A percentile compares a stretch with the other conserved stretches of the same genome.
phyloP scores from a whole-genome alignment of 2,329 filamentous ascomycete species.

The Botrytis porri region DNA sequence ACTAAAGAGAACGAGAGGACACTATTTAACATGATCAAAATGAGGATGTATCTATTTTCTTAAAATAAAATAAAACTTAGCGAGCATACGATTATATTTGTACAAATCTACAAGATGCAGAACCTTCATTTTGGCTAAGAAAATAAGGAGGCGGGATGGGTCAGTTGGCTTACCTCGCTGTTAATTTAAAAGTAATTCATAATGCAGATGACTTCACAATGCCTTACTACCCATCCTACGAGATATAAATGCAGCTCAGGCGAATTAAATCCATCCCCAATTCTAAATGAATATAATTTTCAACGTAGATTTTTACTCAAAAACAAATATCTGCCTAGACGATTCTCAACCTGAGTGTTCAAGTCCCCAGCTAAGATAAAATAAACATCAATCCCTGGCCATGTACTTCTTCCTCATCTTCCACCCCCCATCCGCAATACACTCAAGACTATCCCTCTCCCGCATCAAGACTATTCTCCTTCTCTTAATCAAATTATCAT shows the following conservation, averaged over 20 bases:
- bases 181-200: neutral
- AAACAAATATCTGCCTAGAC: fast-evolving
- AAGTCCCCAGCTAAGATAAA: neutral
- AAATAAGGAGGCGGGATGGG: neutral
- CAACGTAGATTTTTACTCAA: neutral
- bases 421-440: neutral
- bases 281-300: fast-evolving
- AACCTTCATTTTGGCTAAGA: too few relatives aligned
- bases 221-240: neutral
- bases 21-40: too few relatives aligned
- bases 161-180: neutral
- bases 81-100: too few relatives aligned
- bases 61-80: too few relatives aligned
- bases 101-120: too few relatives aligned
- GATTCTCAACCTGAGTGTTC: neutral
- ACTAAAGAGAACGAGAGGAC: too few relatives aligned
- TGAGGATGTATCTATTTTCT: too few relatives aligned
- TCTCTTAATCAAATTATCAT: neutral
- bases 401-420: neutral
- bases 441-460: too few relatives aligned
- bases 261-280: neutral
- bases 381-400: neutral
- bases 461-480: too few relatives aligned
- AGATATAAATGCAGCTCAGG: neutral
- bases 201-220: neutral